Conservation (phyloP, 1,139 yeast genomes). For the Debaryomycetaceae sp. region DNA sequence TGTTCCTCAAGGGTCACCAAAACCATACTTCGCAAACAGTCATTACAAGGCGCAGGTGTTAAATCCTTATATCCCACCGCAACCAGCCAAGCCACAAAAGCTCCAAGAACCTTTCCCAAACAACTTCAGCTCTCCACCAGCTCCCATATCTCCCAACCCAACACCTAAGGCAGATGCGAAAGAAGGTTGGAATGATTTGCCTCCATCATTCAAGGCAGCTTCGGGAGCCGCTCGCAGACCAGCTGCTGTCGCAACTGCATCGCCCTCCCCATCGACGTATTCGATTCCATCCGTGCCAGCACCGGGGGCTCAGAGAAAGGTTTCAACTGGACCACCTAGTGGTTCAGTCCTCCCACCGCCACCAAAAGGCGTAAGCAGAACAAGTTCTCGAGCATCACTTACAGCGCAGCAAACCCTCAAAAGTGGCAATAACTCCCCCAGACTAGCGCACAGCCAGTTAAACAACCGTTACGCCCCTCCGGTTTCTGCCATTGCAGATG, state of each 20-base stretch:
- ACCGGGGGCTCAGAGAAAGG: slow-evolving; percentile 15
- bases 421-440: slow-evolving; percentile 7
- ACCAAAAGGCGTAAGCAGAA: slow-evolving; percentile 32
- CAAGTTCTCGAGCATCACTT: slow-evolving; percentile 22
- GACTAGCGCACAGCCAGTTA: slow-evolving; percentile 11
- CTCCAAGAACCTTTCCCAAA: not conserved
- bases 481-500: not conserved
- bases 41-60: not conserved
- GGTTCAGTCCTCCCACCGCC: slow-evolving; percentile 26
- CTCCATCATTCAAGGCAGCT: slow-evolving; percentile 56
- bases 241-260: slow-evolving; percentile 37
- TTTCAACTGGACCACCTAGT: slow-evolving; percentile 11
- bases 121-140: slow-evolving; percentile 24
- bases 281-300: slow-evolving; percentile 16
- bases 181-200: slow-evolving; percentile 94
- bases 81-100: slow-evolving; percentile 14
- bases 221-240: slow-evolving; percentile 52
- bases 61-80: slow-evolving; percentile 19
- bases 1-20: slow-evolving; percentile 2
- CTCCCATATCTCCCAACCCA: slow-evolving; percentile 34
- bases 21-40: slow-evolving; percentile 6
- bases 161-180: slow-evolving; percentile 50
- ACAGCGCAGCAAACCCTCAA: slow-evolving; percentile 7
- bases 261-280: slow-evolving; percentile 20
- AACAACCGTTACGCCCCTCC: slow-evolving; percentile 43